These are phyloP conservation scores for Thuja plicata DNA, from an alignment of 83 land plant species.

Conservation along the genomic window DNA sequence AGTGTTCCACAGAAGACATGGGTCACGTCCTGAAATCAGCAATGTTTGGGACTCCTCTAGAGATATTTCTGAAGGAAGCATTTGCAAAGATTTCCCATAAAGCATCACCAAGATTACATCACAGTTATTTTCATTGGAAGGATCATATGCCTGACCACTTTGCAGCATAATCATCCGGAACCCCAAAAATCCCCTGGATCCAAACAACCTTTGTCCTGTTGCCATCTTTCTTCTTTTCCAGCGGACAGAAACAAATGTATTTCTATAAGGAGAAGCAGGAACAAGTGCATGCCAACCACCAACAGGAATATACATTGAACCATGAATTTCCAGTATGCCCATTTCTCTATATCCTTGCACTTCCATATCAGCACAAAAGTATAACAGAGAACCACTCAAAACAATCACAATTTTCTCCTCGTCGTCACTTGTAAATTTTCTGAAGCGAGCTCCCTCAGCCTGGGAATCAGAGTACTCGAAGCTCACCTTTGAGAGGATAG, in stretches of 20 bases:
- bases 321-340: constrained; percentile 4
- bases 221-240: neutral
- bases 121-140: constrained; percentile 15
- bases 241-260: neutral
- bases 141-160: constrained; percentile 21
- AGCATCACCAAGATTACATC: constrained; percentile 19
- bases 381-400: constrained; percentile 1
- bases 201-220: neutral
- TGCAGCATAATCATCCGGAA: constrained; percentile 6
- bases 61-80: constrained; percentile 6
- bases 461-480: constrained; percentile 1
- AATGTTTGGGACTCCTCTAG: constrained; percentile 10
- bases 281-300: constrained; percentile 8
- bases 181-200: constrained; percentile 3
- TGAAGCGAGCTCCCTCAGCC: neutral
- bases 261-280: constrained; percentile 6
- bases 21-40: constrained; percentile 14
- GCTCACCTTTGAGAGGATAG: neutral
- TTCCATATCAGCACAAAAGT: constrained; percentile 7
- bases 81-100: constrained; percentile 13
- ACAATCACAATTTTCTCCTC: constrained; percentile 8
- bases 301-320: constrained; percentile 8
- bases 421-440: neutral
- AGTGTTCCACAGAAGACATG: constrained; percentile 18
- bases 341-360: constrained; percentile 13